A percentile compares a stretch with the other conserved stretches of the same genome.
phyloP scores from a whole-genome alignment of 192 early-diverging fungal species.

The Coemansia sp. region DNA sequence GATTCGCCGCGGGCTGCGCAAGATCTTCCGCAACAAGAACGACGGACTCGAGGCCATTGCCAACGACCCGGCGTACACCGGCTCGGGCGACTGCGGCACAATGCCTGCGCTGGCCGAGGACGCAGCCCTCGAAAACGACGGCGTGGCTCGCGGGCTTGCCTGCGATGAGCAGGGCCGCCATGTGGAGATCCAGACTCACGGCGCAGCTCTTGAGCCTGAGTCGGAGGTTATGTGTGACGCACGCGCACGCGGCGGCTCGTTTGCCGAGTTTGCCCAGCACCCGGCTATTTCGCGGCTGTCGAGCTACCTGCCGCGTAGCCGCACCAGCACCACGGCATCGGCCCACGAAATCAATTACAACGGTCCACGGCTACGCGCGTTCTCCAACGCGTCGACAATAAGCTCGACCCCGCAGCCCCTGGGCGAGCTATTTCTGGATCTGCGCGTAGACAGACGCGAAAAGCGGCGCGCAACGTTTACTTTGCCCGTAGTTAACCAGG shows the following conservation, averaged over 20 bases:
- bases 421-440: constrained; percentile 56
- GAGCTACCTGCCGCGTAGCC: constrained; percentile 39
- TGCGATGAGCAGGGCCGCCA: constrained; percentile 32
- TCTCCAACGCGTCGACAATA: constrained; percentile 44
- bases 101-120: constrained; percentile 19
- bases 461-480: constrained; percentile 49
- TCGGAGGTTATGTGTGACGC: background rate
- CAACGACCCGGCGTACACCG: constrained; percentile 32
- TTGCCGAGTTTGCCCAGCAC: constrained; percentile 20
- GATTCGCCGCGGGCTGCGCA: constrained; percentile 37
- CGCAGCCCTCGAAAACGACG: constrained; percentile 19
- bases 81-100: constrained; percentile 12
- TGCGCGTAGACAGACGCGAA: constrained; percentile 40
- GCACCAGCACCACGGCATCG: constrained; percentile 36
- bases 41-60: constrained; percentile 17
- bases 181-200: constrained; percentile 40
- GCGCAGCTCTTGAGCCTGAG: background rate
- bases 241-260: constrained; percentile 7
- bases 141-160: constrained; percentile 18
- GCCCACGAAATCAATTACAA: constrained; percentile 43
- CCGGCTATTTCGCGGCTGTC: constrained; percentile 40
- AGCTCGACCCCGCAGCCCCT: constrained; percentile 43
- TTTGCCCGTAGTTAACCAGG: constrained; percentile 49
- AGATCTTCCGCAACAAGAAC: constrained; percentile 51
- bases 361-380: constrained; percentile 44